phyloP scores from a whole-genome alignment of 169 alveolate genomes.

The Fabrea salina region DNA sequence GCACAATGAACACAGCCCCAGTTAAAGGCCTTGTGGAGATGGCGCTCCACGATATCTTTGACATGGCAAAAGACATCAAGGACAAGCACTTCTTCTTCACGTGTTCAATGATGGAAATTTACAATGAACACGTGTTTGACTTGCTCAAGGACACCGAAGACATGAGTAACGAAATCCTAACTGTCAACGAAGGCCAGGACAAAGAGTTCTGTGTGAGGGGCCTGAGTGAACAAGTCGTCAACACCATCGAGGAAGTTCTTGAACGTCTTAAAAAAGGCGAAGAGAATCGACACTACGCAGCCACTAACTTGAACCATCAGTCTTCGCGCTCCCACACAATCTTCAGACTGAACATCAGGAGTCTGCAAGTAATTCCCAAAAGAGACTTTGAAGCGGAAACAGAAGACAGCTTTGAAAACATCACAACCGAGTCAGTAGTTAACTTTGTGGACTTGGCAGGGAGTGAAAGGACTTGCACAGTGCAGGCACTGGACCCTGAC shows the following conservation, averaged over 20 bases:
- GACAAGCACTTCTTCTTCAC: slow-evolving; percentile 1
- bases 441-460: slow-evolving; percentile 76
- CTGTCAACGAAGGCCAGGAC: slow-evolving; percentile 51
- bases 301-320: slow-evolving; percentile 72
- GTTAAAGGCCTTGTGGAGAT: background rate
- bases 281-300: slow-evolving; percentile 66
- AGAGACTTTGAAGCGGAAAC: slow-evolving; percentile 14
- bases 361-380: slow-evolving; percentile 12
- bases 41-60: background rate
- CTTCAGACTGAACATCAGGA: slow-evolving; percentile 41
- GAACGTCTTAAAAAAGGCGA: slow-evolving; percentile 52
- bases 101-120: slow-evolving; percentile 45
- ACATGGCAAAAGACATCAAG: background rate
- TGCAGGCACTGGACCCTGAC: background rate
- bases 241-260: slow-evolving; percentile 18
- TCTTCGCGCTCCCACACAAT: slow-evolving; percentile 71
- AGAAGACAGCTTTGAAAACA: slow-evolving; percentile 17
- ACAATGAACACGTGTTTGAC: slow-evolving; percentile 64
- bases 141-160: slow-evolving; percentile 42
- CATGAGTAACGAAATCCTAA: background rate
- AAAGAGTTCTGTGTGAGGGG: slow-evolving; percentile 65
- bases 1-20: too few relatives aligned
- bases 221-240: slow-evolving; percentile 29
- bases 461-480: slow-evolving; percentile 58
- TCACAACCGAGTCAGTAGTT: slow-evolving; percentile 31